These are phyloP conservation scores for Coemansia sp. DNA, from an alignment of 192 early-diverging fungal species.

Conservation along the genomic window DNA sequence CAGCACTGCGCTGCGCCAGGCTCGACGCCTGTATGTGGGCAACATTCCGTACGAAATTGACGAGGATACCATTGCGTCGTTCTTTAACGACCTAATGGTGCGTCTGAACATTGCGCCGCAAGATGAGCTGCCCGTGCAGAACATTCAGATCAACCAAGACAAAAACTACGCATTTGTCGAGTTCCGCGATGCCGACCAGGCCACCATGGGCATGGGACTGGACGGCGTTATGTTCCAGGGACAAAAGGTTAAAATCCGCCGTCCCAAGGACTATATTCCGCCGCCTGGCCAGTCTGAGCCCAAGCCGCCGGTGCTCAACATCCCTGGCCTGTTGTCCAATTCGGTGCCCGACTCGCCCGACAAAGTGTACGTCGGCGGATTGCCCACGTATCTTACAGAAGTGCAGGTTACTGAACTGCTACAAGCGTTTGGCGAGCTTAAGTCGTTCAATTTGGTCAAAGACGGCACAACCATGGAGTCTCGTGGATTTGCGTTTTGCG, in stretches of 20 bases:
- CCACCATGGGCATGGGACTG: conserved; percentile 86
- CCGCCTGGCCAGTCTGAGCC: conserved; percentile 59
- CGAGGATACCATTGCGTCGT: conserved; percentile 70
- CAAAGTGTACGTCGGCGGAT: conserved; percentile 92
- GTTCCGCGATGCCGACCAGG: conserved; percentile 87
- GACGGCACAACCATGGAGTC: conserved; percentile 72
- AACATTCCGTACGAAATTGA: conserved; percentile 78
- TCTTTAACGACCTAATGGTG: conserved; percentile 87
- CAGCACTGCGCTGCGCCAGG: conserved; percentile 65
- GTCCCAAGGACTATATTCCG: conserved; percentile 90
- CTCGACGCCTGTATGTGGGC: conserved; percentile 86
- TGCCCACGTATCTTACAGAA: conserved; percentile 85
- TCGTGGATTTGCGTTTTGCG: conserved; percentile 95
- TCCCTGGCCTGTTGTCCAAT: conserved; percentile 81
- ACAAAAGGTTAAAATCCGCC: conserved; percentile 82
- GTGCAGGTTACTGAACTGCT: conserved; percentile 94
- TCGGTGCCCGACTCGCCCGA: conserved; percentile 87
- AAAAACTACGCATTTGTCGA: conserved; percentile 97
- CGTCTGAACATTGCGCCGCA: conserved; percentile 71
- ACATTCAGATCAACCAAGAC: conserved; percentile 88
- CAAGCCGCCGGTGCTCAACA: conserved; percentile 60
- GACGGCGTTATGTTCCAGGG: conserved; percentile 87
- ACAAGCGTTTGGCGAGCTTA: conserved; percentile 89
- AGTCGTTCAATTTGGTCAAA: conserved; percentile 91
- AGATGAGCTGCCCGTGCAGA: conserved; percentile 68